Evolutionary conservation across 306 rosid species (phyloP).

Genomic region (Gastrolobium bilobum): DNA sequence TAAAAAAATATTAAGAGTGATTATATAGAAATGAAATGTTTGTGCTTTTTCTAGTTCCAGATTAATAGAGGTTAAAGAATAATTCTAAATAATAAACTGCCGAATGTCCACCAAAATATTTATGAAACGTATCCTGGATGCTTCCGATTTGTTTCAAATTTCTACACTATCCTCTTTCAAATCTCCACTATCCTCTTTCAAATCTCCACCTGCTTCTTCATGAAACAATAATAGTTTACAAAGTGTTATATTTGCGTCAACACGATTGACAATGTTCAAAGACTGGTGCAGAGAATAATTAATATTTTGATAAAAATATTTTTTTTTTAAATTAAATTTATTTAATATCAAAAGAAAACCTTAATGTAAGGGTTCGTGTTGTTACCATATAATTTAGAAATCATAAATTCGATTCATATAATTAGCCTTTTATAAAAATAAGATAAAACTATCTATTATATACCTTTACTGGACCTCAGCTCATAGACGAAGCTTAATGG

Average conservation of each 20-base stretch:
- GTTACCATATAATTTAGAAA: no score
- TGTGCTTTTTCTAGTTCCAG: conserved; percentile 48
- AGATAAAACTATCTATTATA: no score
- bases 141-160: conserved; percentile 50
- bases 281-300: conserved; percentile 59
- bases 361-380: no score
- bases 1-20: not conserved
- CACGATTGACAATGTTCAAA: conserved; percentile 66
- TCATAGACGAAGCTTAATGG: no score
- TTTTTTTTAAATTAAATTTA: no score
- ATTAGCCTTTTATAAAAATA: no score
- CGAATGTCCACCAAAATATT: conserved; percentile 73
- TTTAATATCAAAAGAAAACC: no score
- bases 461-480: no score
- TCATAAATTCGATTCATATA: no score
- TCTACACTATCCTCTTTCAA: conserved; percentile 48
- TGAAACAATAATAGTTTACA: conserved; percentile 72
- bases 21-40: conserved; percentile 59
- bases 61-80: conserved; percentile 56
- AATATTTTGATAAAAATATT: no score
- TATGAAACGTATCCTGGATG: conserved; percentile 62
- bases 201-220: conserved; percentile 53
- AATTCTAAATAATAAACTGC: conserved; percentile 44
- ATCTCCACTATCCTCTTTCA: conserved; percentile 50
- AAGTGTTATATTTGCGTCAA: conserved; percentile 72